phyloP scores from a whole-genome alignment of 345 rosid genomes.

The Rhodomyrtus tomentosa region DNA sequence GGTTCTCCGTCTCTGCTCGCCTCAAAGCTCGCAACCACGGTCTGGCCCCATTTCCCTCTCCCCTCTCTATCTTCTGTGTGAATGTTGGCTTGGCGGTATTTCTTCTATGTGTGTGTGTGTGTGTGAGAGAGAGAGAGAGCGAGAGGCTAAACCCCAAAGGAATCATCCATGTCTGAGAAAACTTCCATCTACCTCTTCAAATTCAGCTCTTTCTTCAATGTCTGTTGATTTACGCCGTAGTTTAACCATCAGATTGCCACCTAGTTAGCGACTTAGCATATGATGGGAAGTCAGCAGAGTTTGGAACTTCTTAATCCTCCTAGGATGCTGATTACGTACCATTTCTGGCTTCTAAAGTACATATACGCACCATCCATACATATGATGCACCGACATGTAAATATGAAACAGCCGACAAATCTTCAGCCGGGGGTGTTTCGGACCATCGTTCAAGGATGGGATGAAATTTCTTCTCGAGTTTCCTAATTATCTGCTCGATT shows the following conservation, averaged over 20 bases:
- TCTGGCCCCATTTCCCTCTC: not conserved
- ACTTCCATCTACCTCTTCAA: not conserved
- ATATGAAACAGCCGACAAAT: not conserved
- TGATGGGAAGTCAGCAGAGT: not conserved
- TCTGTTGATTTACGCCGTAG: not conserved
- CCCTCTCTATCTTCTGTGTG: not conserved
- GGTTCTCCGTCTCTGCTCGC: slow-evolving; percentile 41
- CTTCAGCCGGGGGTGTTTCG: not conserved
- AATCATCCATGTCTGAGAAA: not conserved
- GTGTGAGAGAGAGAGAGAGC: not conserved
- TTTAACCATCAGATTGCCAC: not conserved
- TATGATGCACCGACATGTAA: not conserved
- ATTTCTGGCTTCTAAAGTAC: not conserved
- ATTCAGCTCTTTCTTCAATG: not conserved
- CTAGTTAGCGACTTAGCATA: not conserved
- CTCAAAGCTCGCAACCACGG: slow-evolving; percentile 38
- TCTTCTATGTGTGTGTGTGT: not conserved
- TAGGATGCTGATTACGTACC: not conserved
- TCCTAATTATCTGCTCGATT: not conserved
- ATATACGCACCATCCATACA: not conserved
- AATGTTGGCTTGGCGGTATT: not conserved
- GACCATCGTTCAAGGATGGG: not conserved
- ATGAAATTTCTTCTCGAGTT: not conserved
- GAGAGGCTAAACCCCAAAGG: not conserved
- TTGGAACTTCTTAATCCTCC: not conserved